Base-by-base conservation (phyloP, 768 basidiomycete genomes). In the Leccinum disarticulatum region DNA sequence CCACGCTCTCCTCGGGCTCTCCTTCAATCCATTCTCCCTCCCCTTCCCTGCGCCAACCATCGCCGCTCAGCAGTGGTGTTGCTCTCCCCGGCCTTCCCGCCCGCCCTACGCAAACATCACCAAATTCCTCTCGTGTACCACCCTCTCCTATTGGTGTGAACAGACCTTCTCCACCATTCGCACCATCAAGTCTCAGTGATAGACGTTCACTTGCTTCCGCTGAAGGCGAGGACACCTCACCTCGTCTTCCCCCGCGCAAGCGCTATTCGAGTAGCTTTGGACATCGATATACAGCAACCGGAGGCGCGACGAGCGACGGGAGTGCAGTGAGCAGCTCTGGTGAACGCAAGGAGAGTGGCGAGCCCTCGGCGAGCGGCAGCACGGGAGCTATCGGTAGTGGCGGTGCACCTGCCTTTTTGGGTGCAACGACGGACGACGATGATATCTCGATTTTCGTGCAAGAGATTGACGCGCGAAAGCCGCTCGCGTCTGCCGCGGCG, bases 261-360 rank as follows among this genome's bases (percentile, higher is more conserved):
- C 77, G 88, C 7, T 93, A 91, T 74, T 88, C 87, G 49, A 90
- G 87, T 64, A 88, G 85, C 61, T 93, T 93, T 68, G 85, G 87
- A 10, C 85, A 91, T 70, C 80, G 90, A 48, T 89, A 89, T 69
- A 75, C 71, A 22, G 68, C 76, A 14, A 74, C 79, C 17, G 73
- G 74, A 31, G 76, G 80, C 56, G 69, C 77, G 1, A 75, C 79
- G 8, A 81, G 80, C 55, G 70, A 76, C 52, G 74, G 66, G 6
- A 71, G 70, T 27, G 62, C 70, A 13, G 64, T 64, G 6, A 66
- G 70, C 13, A 52, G 30, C 15, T 5, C 58, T 1, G 63, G 62
- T 3, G 68, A 66, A 33, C 67, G 67, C 59, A 66, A 61, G 61
- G 69, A 63, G 15, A 19, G 43, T 48, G 64, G 59, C 61, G 66